Evolutionary conservation across 2,329 filamentous ascomycete genomes (phyloP), one percentile per base, ranked within the genome.

Genomic region (Curvularia spicifera): DNA sequence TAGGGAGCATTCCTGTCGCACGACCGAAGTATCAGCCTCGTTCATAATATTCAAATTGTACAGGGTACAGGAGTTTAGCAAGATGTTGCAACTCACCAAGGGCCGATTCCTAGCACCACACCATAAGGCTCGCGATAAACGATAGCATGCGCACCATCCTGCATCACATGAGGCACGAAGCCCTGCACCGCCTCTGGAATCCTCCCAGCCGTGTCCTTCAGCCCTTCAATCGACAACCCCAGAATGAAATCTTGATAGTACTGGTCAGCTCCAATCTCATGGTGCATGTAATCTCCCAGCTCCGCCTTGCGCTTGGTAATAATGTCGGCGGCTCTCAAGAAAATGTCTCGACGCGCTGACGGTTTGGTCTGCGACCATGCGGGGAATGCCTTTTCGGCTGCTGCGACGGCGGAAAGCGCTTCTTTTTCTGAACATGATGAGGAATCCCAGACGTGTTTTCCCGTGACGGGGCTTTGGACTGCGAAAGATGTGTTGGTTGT

Each of bases 81-180:
- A 44, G 0, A n/a, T 44, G 24, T 44, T n/a, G 24, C 42, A 28
- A 44, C 42, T 44, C 24, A 44, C 58, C 58, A 61, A 12, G 58
- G 58, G 15, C 49, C 55, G 20, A 61, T 54, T 24, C 33, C 54
- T 8, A 57, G 46, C 20, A 51, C 37, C 12, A 61, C 58, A 6
- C 58, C 58, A 26, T 54, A 50, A 20, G 58, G 58, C 33, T 61
- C 46, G 15, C 53, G 53, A 13, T 57, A 20, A 45, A 60, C 53
- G n/a, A 58, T 54, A n/a, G 28, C 44, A 20, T 46, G 44, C n/a
- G 44, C 44, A 46, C 28, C 44, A 28, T 44, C 42, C 42, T 44
- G 42, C 42, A 28, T 44, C 42, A 44, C 42, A 22, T 44, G 42
- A 44, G 42, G 42, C 42, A 28, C 42, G 28, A 44, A 44, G 42